Conservation (phyloP, 2,329 filamentous ascomycete species). For the Neonectria punicea region DNA sequence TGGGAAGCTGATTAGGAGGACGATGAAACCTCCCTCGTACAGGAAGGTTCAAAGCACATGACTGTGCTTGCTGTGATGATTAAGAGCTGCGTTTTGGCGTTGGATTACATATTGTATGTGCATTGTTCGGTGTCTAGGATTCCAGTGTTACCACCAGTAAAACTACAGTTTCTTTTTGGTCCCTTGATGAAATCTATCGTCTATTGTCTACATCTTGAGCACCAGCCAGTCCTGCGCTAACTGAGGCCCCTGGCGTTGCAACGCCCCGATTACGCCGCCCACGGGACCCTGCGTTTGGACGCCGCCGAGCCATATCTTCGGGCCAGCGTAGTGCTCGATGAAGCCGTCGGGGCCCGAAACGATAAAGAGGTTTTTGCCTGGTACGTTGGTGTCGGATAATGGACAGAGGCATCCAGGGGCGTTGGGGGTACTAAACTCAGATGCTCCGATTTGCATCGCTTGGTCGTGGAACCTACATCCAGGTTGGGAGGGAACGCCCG, state of each 20-base stretch:
- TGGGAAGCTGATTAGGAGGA: slow-evolving; percentile 84
- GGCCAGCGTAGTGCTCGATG: slow-evolving; percentile 80
- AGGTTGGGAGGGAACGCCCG: slow-evolving; percentile 14
- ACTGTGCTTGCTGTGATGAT: slow-evolving; percentile 24
- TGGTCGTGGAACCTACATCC: slow-evolving; percentile 48
- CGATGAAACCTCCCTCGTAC: slow-evolving; percentile 92
- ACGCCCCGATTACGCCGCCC: slow-evolving; percentile 71
- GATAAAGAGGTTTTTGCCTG: slow-evolving; percentile 75
- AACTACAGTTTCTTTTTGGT: slow-evolving; percentile 29
- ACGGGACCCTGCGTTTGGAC: slow-evolving; percentile 80
- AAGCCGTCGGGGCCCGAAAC: slow-evolving; percentile 94
- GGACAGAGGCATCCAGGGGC: slow-evolving; percentile 42
- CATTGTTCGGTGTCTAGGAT: slow-evolving; percentile 27
- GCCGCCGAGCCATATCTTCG: slow-evolving; percentile 80
- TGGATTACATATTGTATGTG: slow-evolving; percentile 25
- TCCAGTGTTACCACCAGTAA: slow-evolving; percentile 25
- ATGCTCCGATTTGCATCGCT: slow-evolving; percentile 42
- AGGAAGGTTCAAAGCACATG: slow-evolving; percentile 85
- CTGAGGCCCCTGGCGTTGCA: slow-evolving; percentile 60
- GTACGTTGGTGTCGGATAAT: slow-evolving; percentile 29
- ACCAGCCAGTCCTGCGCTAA: slow-evolving; percentile 60
- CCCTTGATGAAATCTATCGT: slow-evolving; percentile 26
- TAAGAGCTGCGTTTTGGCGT: slow-evolving; percentile 32
- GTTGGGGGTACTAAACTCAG: slow-evolving; percentile 46
- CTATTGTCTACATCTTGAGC: slow-evolving; percentile 58